Base-by-base conservation (phyloP, 2,329 filamentous ascomycete genomes). In the Westerdykella ornata region DNA sequence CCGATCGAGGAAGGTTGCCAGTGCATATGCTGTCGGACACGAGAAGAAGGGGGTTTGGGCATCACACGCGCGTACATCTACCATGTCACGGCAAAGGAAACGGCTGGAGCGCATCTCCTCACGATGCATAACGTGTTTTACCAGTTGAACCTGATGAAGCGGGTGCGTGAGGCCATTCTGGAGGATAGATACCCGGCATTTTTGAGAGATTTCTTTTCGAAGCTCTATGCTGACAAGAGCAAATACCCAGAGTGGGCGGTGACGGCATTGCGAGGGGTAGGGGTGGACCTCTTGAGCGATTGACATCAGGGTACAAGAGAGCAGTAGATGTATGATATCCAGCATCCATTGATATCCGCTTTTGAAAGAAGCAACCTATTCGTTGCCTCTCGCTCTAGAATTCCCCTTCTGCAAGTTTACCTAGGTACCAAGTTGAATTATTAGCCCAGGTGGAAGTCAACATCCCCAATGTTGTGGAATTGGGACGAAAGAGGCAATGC, bases 51-150 rank as follows among this genome's bases (percentile, higher is more conserved):
- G 19, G 83, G 85, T 0, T 70, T 96, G 48, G 87, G 84, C 13
- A 78, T 97, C 51, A 94, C 89, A 3, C 76, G 85, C 48, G 89
- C 92, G 3, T 96, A 88, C 66, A 81, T 97, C 36, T 82, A 96
- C 62, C 92, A 98, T 68, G 81, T 95, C 49, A 82, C 86, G 0
- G 84, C 84, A 19, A 98, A 98, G 69, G 92, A 98, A 72, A 98
- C 92, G 0, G 89, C 87, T 1, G 88, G 90, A 6, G 92, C 94
- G 13, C 81, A 84, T 69, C 59, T 84, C 62, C 71, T 98, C 41
- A 95, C 88, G 1, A 88, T 97, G 60, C 92, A 98, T 66, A 98
- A 98, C 60, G 87, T 98, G 18, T 88, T 88, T 70, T 95, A 95
- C 60, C 80, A 95, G 62, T 73, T 98, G 40, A 77, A 84, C 45